Percentiles rank a stretch among this genome's conserved stretches.
Conservation (phyloP, 139 green algal genomes). For the Chlamydomonas sp. region DNA sequence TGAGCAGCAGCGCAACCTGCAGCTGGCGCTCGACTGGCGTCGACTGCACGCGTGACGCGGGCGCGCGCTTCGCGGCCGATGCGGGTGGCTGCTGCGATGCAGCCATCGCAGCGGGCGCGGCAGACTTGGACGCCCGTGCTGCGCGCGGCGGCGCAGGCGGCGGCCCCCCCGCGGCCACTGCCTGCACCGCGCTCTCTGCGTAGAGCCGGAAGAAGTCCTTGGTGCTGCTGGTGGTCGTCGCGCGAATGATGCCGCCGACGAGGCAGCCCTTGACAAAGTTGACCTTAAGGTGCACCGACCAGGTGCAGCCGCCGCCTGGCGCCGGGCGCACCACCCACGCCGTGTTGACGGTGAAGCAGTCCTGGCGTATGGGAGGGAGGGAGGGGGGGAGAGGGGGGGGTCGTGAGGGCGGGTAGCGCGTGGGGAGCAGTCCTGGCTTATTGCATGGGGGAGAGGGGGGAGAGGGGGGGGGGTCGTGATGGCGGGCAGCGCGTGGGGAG, state of each 20-base stretch:
- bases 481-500: no score
- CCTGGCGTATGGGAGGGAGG: no score
- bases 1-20: neutral
- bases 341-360: slow-evolving; percentile 42
- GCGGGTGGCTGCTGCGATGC: neutral
- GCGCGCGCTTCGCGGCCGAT: neutral
- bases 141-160: neutral
- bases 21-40: slow-evolving; percentile 4
- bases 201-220: slow-evolving; percentile 10
- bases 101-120: neutral
- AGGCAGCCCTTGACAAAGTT: slow-evolving; percentile 3
- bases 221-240: slow-evolving; percentile 13
- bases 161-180: neutral
- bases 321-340: slow-evolving; percentile 13
- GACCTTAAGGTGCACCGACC: no score
- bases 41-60: neutral
- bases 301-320: neutral
- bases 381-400: neutral
- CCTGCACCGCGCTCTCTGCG: neutral
- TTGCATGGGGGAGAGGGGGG: no score
- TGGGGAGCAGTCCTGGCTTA: no score
- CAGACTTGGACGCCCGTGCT: no score
- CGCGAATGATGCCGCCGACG: slow-evolving; percentile 26
- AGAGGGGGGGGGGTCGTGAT: no score
- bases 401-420: neutral